A percentile compares a stretch with the other conserved stretches of the same genome.
Evolutionary conservation across 179 eudicot species (phyloP).

Genomic region (Beta macrorhiza): DNA sequence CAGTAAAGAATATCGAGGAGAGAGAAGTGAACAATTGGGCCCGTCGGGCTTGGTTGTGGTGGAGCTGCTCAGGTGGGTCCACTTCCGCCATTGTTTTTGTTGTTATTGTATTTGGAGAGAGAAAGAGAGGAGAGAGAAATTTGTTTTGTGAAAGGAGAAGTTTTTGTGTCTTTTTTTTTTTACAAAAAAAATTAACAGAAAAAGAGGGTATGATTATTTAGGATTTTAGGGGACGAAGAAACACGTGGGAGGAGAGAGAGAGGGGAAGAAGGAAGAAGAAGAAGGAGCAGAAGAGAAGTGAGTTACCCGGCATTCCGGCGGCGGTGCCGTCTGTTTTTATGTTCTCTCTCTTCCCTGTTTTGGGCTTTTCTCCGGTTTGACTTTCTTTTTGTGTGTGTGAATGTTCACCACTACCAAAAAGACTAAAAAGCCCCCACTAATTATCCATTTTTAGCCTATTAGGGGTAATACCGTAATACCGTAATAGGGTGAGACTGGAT

Average conservation of each 20-base stretch:
- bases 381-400: not conserved
- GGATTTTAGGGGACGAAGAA: not conserved
- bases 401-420: not conserved
- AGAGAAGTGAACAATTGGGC: slow-evolving; percentile 14
- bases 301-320: slow-evolving; percentile 16
- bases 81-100: slow-evolving; percentile 18
- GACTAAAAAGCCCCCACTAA: not conserved
- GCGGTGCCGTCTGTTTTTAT: slow-evolving; percentile 7
- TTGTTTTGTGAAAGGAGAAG: not conserved
- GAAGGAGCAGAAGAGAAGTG: not conserved
- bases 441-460: not conserved
- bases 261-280: not conserved
- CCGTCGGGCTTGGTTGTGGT: not conserved
- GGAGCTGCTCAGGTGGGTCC: slow-evolving; percentile 17
- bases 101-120: not conserved
- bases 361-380: not conserved
- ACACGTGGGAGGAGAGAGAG: slow-evolving; percentile 1
- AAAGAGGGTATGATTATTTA: not conserved
- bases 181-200: not conserved
- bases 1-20: not conserved
- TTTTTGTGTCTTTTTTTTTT: not conserved
- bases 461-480: no score
- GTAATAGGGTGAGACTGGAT: no score
- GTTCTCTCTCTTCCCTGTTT: not conserved
- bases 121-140: not conserved